Percentiles rank a stretch among this genome's conserved stretches.
These are phyloP conservation scores for Leccinum longicurvipes DNA, from an alignment of 768 basidiomycete species.

Conservation along the genomic window DNA sequence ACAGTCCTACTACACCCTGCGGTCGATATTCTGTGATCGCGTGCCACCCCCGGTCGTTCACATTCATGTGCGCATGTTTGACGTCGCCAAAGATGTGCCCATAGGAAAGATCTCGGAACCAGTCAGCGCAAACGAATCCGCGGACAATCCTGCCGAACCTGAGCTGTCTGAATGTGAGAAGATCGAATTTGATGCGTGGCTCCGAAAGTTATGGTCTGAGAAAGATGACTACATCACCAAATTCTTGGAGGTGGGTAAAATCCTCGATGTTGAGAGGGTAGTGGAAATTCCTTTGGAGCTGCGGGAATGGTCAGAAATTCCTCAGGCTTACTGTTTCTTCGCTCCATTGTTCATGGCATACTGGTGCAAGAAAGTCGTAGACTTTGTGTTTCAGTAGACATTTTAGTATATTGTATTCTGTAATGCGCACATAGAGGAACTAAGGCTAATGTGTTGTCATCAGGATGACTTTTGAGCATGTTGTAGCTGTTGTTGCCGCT, in stretches of 20 bases:
- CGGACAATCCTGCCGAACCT: slow-evolving; percentile 35
- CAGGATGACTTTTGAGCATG: slow-evolving; percentile 23
- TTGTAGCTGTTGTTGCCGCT: slow-evolving; percentile 50
- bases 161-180: slow-evolving; percentile 60
- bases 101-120: slow-evolving; percentile 55
- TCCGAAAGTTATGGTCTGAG: slow-evolving; percentile 74
- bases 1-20: slow-evolving; percentile 85
- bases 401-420: slow-evolving; percentile 7
- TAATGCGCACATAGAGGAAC: slow-evolving; percentile 4
- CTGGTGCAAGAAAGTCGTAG: slow-evolving; percentile 41
- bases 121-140: slow-evolving; percentile 28
- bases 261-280: slow-evolving; percentile 32
- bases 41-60: slow-evolving; percentile 83
- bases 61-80: slow-evolving; percentile 80
- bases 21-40: slow-evolving; percentile 80
- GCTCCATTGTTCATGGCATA: slow-evolving; percentile 52
- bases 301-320: slow-evolving; percentile 49
- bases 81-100: slow-evolving; percentile 64
- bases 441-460: background rate
- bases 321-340: slow-evolving; percentile 71
- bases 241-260: slow-evolving; percentile 54
- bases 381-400: slow-evolving; percentile 18
- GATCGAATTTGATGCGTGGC: slow-evolving; percentile 75
- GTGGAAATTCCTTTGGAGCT: slow-evolving; percentile 62
- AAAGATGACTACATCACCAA: slow-evolving; percentile 79